Conservation (phyloP, 2,329 filamentous ascomycete species). For the Fusarium sp. region DNA sequence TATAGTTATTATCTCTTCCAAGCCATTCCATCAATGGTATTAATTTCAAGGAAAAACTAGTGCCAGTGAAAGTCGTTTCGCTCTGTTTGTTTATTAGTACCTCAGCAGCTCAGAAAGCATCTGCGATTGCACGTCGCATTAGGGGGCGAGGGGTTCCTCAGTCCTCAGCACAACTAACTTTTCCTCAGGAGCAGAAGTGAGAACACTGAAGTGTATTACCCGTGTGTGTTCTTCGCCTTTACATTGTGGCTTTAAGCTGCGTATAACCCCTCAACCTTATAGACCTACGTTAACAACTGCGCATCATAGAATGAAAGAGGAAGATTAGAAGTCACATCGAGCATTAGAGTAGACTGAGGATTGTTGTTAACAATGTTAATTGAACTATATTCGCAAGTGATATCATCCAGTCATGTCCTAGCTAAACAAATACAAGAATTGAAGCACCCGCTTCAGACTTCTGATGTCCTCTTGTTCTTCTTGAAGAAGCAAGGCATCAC, state of each 20-base stretch:
- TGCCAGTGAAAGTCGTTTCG: background rate
- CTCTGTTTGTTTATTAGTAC: rapidly evolving
- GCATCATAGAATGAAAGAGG: background rate
- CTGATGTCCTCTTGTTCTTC: constrained; percentile 15
- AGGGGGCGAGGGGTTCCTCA: rapidly evolving
- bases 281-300: background rate
- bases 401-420: constrained; percentile 7
- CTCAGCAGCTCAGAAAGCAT: background rate
- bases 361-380: background rate
- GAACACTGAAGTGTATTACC: rapidly evolving
- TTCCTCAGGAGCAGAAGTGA: rapidly evolving
- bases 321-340: background rate
- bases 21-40: background rate
- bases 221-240: rapidly evolving
- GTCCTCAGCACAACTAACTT: background rate
- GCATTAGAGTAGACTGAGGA: background rate
- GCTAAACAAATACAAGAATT: background rate
- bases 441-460: constrained; percentile 3
- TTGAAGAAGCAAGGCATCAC: constrained; percentile 54
- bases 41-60: rapidly evolving
- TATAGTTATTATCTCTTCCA: rapidly evolving
- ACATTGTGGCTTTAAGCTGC: background rate
- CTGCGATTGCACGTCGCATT: background rate
- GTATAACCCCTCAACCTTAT: background rate
- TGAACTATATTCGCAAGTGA: constrained; percentile 5